Conservation (phyloP, 108 stramenopile species). For the Heterococcus sp. region DNA sequence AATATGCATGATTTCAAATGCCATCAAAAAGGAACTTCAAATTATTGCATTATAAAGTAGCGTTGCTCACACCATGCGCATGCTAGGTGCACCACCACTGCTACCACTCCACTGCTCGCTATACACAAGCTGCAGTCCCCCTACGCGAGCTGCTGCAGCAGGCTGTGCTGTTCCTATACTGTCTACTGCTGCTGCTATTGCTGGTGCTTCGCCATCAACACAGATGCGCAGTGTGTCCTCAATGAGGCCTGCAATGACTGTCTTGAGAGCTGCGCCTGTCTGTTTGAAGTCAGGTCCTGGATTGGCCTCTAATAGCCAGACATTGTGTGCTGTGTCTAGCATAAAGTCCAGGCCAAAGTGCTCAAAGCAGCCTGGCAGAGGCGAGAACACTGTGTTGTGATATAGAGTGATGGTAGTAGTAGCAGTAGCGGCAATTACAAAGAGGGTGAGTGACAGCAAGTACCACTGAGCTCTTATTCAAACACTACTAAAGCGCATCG, state of each 20-base stretch:
- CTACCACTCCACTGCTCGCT: constrained; percentile 36
- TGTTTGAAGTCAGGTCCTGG: constrained; percentile 47
- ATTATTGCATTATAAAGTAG: too few relatives aligned
- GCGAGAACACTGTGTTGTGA: constrained; percentile 60
- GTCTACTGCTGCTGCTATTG: not conserved
- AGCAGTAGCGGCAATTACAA: too few relatives aligned
- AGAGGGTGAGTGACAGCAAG: too few relatives aligned
- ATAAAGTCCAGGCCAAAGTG: constrained; percentile 68
- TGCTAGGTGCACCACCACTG: not conserved
- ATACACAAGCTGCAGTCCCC: constrained; percentile 5
- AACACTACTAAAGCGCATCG: too few relatives aligned
- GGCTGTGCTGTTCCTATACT: not conserved
- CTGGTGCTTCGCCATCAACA: constrained; percentile 4
- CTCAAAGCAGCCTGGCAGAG: constrained; percentile 59
- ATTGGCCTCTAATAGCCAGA: constrained; percentile 57
- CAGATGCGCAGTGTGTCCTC: constrained; percentile 33
- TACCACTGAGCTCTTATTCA: too few relatives aligned
- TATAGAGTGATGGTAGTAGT: too few relatives aligned
- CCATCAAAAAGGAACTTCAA: too few relatives aligned
- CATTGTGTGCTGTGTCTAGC: constrained; percentile 51
- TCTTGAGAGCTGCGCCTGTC: constrained; percentile 20
- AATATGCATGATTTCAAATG: too few relatives aligned
- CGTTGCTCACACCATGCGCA: constrained; percentile 21
- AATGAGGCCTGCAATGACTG: constrained; percentile 16
- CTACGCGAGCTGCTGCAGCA: too few relatives aligned